Evolutionary conservation across 140 eudicot species (phyloP), one percentile per base, ranked within the genome.

Genomic region (Erigeron philadelphicus): DNA sequence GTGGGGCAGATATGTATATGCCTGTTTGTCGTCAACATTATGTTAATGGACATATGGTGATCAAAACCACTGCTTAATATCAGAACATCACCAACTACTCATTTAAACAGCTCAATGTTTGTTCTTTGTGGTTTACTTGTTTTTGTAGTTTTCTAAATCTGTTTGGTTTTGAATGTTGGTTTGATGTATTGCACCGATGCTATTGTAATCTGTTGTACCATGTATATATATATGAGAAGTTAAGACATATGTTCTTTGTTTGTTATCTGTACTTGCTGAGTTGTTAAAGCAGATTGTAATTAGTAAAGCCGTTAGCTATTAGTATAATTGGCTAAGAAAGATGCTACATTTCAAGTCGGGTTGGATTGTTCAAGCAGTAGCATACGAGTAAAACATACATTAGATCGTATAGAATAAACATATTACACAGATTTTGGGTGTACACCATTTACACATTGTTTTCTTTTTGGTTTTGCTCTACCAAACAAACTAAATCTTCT

Each of bases 11-110:
- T 79, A 61, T 85, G 40, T 93, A 89, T 79, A 93, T 93, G 90
- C 99, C 99, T 10, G 98, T 93, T 54, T 93, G 98, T 72, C 95
- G 96, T 13, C 97, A 73, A 59, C 99, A 94, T 76, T 94, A 89
- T 78, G 84, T 75, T 19, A 83, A 54, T 9, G 89, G 86, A 35
- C 89, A 84, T 42, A 46, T 42, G 57, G 80, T 78, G 64, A 71
- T 68, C 5, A 78, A 72, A 78, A 73, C 67, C 21, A 13, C 3
- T 6, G 67, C 12, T 47, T 70, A 74, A 53, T 66, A 18, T n/a
- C 53, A 55, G 35, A 12, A 41, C 0, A 41, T 1, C 12, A 6
- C 43, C 45, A 25, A 12, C 38, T 53, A 31, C 19, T 38, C 25
- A 12, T 45, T 0, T 70, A 19, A 19, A 53, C 46, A 41, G 31